Base-by-base conservation (phyloP, 1,284 basidiomycete species). In the Termitomyces sp. region DNA sequence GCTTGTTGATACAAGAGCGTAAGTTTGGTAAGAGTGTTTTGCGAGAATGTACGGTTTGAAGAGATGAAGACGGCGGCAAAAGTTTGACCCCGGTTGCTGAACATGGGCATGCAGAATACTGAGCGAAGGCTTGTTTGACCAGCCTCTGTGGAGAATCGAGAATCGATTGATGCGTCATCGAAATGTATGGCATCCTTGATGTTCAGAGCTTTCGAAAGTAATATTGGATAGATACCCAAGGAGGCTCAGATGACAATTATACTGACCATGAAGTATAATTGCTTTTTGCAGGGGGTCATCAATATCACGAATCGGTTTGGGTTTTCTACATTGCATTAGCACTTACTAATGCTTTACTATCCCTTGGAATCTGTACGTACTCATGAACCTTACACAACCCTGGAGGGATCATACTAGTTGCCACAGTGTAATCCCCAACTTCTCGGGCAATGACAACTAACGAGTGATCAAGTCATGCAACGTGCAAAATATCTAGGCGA, bases 1-100 rank as follows among this genome's bases (percentile, higher is more conserved):
- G 85, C 84, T 76, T 88, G 85, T 65, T 87, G 84, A 61, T 82
- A 84, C 15, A 88, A 73, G 15, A 86, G 71, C 1, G 82, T 84
- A 55, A 88, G 65, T 58, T 84, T 79, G 1, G 80, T 84, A 17
- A 85, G 73, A 0, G 76, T 81, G 56, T 80, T 82, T 53, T 76
- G 76, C 1, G 83, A 78, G 64, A 87, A 86, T 0, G 82, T 70
- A 59, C 82, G 81, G 72, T 78, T 82, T 1, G 84, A 84, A 3
- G 82, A 81, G 39, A 86, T 70, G 58, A 77, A 80, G 26, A 78
- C 72, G 28, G 75, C 76, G 6, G 77, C 78, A 61, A 80, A 79
- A 3, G 83, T 86, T 64, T 88, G 84, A 13, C 83, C 83, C 28
- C 84, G 79, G 62, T 87, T 87, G 63, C 83, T 83, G 65, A 84